A percentile compares a stretch with the other conserved stretches of the same genome.
These are phyloP conservation scores for Tolypocladium capitatum DNA, from an alignment of 2,329 filamentous ascomycete species.

Conservation along the genomic window DNA sequence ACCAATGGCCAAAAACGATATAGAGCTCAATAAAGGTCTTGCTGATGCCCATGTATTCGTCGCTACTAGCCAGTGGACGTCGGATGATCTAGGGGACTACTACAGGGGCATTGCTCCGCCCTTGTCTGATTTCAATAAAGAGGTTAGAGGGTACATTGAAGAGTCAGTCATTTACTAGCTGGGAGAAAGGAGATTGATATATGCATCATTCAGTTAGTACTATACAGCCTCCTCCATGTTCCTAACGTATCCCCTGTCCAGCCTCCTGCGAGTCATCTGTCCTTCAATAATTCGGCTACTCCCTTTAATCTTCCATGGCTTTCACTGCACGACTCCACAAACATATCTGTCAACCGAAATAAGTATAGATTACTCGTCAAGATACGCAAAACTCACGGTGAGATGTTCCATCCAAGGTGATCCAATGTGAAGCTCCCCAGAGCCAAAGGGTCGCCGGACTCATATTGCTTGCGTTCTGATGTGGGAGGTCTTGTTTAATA, in stretches of 20 bases:
- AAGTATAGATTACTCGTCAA: background rate
- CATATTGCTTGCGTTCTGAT: conserved; percentile 1
- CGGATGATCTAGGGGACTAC: conserved; percentile 7
- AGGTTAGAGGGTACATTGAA: no score
- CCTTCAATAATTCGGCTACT: no score
- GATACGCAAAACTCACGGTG: conserved; percentile 4
- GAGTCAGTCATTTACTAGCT: no score
- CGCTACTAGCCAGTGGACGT: conserved; percentile 4
- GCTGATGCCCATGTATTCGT: conserved; percentile 6
- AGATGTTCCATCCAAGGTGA: conserved; percentile 8
- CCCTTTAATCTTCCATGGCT: no score
- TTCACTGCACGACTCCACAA: conserved; percentile 1
- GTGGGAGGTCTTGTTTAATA: conserved; percentile 6
- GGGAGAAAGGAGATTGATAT: no score
- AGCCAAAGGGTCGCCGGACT: conserved; percentile 9
- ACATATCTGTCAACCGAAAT: conserved; percentile 2
- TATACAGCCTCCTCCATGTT: no score
- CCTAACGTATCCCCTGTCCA: no score
- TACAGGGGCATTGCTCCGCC: conserved; percentile 4
- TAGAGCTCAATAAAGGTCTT: conserved; percentile 3
- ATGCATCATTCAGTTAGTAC: no score
- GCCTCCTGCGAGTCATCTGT: no score
- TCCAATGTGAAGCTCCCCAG: conserved; percentile 8
- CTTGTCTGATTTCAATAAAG: no score
- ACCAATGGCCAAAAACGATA: background rate